Percentiles rank a stretch among this genome's conserved stretches.
Evolutionary conservation across 352 stramenopile genomes (phyloP).

Genomic region (Phytopythium delawarense): DNA sequence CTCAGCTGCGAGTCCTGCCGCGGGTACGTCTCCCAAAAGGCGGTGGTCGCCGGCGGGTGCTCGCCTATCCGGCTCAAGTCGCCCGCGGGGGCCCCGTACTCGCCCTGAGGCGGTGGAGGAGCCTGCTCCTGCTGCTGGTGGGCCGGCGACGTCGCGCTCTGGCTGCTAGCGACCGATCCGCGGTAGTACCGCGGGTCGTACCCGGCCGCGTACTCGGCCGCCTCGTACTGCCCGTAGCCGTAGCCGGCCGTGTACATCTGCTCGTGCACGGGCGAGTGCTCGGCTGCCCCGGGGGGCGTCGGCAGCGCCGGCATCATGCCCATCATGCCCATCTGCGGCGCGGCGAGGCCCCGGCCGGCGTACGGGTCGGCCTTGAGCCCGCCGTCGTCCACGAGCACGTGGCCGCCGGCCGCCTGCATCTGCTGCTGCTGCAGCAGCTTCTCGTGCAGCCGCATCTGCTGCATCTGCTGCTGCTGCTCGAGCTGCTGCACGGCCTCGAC

Average conservation of each 20-base stretch:
- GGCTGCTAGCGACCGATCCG: slow-evolving; percentile 13
- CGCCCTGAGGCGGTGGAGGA: too few species aligned
- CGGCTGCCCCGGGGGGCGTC: neutral
- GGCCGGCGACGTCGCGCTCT: slow-evolving; percentile 21
- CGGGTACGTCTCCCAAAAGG: slow-evolving; percentile 38
- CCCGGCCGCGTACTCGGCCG: slow-evolving; percentile 27
- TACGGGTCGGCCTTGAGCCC: slow-evolving; percentile 38
- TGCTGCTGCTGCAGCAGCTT: slow-evolving; percentile 69
- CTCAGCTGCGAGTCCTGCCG: slow-evolving; percentile 39
- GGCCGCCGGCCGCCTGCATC: slow-evolving; percentile 25
- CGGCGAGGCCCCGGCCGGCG: slow-evolving; percentile 21
- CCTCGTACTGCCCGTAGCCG: slow-evolving; percentile 28
- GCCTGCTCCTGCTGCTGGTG: slow-evolving; percentile 13
- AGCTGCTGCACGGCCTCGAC: slow-evolving; percentile 59
- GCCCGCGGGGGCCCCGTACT: slow-evolving; percentile 3
- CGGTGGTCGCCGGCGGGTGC: slow-evolving; percentile 20
- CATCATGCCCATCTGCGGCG: slow-evolving; percentile 9
- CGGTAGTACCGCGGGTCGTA: slow-evolving; percentile 40
- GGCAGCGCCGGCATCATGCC: slow-evolving; percentile 5
- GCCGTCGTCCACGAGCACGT: slow-evolving; percentile 33
- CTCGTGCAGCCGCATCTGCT: slow-evolving; percentile 65
- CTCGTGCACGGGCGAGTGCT: slow-evolving; percentile 23
- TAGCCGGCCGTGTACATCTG: slow-evolving; percentile 23
- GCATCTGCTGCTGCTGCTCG: slow-evolving; percentile 69
- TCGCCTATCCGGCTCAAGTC: slow-evolving; percentile 26